phyloP scores from a whole-genome alignment of 78 protist species.

The Ministeria vibrans region DNA sequence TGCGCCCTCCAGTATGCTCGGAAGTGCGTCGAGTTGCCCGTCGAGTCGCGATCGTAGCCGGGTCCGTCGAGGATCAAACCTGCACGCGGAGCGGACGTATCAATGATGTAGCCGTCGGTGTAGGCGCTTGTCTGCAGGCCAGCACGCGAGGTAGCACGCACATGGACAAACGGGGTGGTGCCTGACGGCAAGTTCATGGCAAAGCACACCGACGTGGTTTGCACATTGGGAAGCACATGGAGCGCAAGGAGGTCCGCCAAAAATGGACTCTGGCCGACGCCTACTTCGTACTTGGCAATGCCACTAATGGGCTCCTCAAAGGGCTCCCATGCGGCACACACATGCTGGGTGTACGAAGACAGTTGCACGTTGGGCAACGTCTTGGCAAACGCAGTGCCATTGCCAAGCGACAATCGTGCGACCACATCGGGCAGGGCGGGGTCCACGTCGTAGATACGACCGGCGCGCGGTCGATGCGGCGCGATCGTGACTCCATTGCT shows the following conservation, averaged over 20 bases:
- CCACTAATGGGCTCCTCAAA: neutral
- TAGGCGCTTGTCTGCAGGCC: neutral
- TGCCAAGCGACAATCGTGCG: neutral
- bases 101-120: neutral
- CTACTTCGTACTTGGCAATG: neutral
- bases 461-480: too few species aligned
- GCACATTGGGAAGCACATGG: neutral
- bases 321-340: neutral
- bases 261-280: neutral
- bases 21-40: too few species aligned
- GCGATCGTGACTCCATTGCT: neutral
- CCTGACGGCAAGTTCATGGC: too few species aligned
- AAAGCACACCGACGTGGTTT: neutral
- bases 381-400: neutral
- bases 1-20: too few species aligned
- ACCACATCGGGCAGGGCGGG: neutral
- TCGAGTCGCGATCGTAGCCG: too few species aligned
- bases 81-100: neutral
- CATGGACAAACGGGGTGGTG: neutral
- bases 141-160: neutral
- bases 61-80: neutral
- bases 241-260: neutral
- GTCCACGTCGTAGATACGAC: too few species aligned
- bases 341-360: too few species aligned
- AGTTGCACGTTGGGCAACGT: neutral